Percentiles rank a stretch among this genome's conserved stretches.
Conservation (phyloP, 805 yeast species). For the Jamesozyma jinghongensis region DNA sequence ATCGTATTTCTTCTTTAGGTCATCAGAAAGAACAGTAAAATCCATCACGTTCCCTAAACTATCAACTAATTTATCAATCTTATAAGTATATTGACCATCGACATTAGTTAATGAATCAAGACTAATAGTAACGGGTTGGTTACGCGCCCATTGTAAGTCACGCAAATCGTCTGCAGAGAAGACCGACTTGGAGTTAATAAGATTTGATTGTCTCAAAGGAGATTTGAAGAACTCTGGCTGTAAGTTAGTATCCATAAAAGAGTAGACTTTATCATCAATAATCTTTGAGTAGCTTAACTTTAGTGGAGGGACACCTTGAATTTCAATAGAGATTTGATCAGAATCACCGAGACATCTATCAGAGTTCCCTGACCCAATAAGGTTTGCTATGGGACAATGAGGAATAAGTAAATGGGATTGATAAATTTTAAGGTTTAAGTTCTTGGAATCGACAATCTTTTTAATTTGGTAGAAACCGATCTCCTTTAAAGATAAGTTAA, state of each 20-base stretch:
- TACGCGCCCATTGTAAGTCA: slow-evolving; percentile 37
- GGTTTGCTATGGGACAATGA: slow-evolving; percentile 65
- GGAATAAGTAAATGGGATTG: slow-evolving; percentile 59
- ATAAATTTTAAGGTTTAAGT: slow-evolving; percentile 49
- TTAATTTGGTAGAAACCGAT: slow-evolving; percentile 74
- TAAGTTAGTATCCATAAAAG: slow-evolving; percentile 34
- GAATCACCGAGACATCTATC: slow-evolving; percentile 58
- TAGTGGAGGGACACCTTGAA: slow-evolving; percentile 74
- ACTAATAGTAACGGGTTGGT: slow-evolving; percentile 35
- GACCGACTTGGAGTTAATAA: slow-evolving; percentile 11
- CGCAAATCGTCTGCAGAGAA: slow-evolving; percentile 30
- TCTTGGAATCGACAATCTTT: slow-evolving; percentile 58
- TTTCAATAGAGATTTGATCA: slow-evolving; percentile 44
- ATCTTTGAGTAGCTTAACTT: slow-evolving; percentile 46
- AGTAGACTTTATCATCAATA: slow-evolving; percentile 27
- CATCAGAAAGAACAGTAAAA: slow-evolving; percentile 29
- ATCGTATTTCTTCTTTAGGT: slow-evolving; percentile 24
- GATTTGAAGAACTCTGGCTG: slow-evolving; percentile 46
- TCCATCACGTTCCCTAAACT: slow-evolving; percentile 55
- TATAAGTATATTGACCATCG: slow-evolving; percentile 48
- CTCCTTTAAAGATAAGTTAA: slow-evolving; percentile 53
- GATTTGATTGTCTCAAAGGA: slow-evolving; percentile 33
- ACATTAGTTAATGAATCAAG: slow-evolving; percentile 35
- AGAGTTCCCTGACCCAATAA: slow-evolving; percentile 33
- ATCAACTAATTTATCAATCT: slow-evolving; percentile 51